Percentiles rank a stretch among this genome's conserved stretches.
These are phyloP conservation scores for Fusarium keratoplasticum DNA, from an alignment of 2,329 filamentous ascomycete species.

Conservation along the genomic window DNA sequence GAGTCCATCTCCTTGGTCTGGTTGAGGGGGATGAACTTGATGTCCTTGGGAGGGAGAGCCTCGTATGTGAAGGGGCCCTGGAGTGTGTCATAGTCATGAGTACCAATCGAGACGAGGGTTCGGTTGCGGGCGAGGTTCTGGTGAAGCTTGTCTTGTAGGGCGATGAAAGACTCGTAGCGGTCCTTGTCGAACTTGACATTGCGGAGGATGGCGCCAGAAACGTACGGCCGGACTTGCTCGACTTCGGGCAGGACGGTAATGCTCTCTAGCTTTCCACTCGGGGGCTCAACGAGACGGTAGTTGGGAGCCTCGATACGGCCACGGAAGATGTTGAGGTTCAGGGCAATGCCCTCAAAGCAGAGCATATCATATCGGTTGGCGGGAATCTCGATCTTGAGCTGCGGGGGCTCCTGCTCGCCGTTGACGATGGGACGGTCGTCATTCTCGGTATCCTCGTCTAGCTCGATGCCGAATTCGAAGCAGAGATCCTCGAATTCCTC, in stretches of 20 bases:
- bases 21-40: conserved; percentile 91
- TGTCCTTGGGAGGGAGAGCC: conserved; percentile 89
- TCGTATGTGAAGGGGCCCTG: conserved; percentile 97
- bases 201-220: conserved; percentile 89
- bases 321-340: conserved; percentile 96
- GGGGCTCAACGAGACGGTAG: conserved; percentile 79
- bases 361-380: conserved; percentile 96
- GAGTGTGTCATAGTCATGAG: conserved; percentile 93
- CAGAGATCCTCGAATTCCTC: conserved; percentile 97
- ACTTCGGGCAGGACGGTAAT: conserved; percentile 85
- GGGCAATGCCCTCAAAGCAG: conserved; percentile 95
- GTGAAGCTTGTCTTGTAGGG: conserved; percentile 97
- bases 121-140: conserved; percentile 93
- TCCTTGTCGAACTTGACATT: conserved; percentile 92
- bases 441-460: conserved; percentile 93
- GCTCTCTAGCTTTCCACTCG: conserved; percentile 78
- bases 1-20: conserved; percentile 90
- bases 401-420: conserved; percentile 85
- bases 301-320: conserved; percentile 81
- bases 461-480: conserved; percentile 98
- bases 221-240: conserved; percentile 83
- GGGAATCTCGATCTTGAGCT: conserved; percentile 98
- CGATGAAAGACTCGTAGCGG: conserved; percentile 96
- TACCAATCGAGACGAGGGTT: conserved; percentile 96
- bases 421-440: conserved; percentile 78